phyloP scores from a whole-genome alignment of 2,329 filamentous ascomycete genomes.

The Aureobasidium sp. region DNA sequence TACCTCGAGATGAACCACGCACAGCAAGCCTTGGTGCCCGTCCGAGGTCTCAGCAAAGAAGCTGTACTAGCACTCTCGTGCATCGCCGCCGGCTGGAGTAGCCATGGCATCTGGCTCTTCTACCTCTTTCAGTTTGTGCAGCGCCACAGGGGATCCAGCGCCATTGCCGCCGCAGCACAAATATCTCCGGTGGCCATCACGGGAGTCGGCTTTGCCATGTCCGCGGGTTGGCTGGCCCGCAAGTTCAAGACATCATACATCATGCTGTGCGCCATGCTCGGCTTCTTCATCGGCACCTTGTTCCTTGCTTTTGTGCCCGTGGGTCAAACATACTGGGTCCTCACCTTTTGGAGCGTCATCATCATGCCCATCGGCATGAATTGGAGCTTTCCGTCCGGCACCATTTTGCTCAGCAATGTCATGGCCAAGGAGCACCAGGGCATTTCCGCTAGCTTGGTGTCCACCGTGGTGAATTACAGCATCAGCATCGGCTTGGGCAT shows the following conservation, averaged over 20 bases:
- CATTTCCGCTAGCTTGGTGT: conserved; percentile 48
- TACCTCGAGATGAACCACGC: conserved; percentile 25
- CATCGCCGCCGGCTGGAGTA: conserved; percentile 28
- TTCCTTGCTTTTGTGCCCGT: conserved; percentile 39
- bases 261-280: conserved; percentile 29
- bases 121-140: conserved; percentile 20
- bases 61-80: conserved; percentile 26
- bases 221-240: conserved; percentile 23
- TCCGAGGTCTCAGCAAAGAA: conserved; percentile 22
- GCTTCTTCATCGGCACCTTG: conserved; percentile 33
- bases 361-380: conserved; percentile 58
- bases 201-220: conserved; percentile 39
- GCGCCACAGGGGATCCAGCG: not conserved
- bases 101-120: conserved; percentile 28
- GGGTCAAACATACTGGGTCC: conserved; percentile 53
- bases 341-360: conserved; percentile 50
- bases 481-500: conserved; percentile 22
- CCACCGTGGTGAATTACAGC: conserved; percentile 37
- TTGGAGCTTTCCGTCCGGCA: conserved; percentile 56
- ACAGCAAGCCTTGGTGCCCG: conserved; percentile 22
- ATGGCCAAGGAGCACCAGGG: conserved; percentile 40
- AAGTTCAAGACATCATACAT: conserved; percentile 22
- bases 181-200: conserved; percentile 38
- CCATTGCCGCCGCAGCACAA: conserved; percentile 16
- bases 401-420: conserved; percentile 50